phyloP scores from a whole-genome alignment of 225 moss, liverwort and hornwort species.

The Marchantia paleacea region DNA sequence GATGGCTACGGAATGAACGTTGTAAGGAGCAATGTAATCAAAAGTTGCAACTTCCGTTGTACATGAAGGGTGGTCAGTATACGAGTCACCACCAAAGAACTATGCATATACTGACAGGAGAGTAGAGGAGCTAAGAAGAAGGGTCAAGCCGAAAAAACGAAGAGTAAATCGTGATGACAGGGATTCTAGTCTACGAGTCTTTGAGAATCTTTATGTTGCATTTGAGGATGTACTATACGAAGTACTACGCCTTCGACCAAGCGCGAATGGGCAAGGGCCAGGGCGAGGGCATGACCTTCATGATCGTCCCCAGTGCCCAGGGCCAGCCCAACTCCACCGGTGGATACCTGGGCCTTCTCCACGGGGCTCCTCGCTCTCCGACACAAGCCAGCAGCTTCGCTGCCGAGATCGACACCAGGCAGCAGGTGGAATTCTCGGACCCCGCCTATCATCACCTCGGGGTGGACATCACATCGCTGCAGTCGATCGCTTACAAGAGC shows the following conservation, averaged over 20 bases:
- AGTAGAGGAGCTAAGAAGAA: too few relatives aligned
- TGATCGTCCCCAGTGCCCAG: slow-evolving; percentile 12
- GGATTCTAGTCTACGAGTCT: too few relatives aligned
- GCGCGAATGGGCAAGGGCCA: background rate
- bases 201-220: too few relatives aligned
- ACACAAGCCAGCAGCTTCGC: slow-evolving; percentile 27
- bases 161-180: too few relatives aligned
- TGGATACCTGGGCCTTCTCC: slow-evolving; percentile 27
- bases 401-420: slow-evolving; percentile 40
- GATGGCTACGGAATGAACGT: too few relatives aligned
- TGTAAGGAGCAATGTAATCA: too few relatives aligned
- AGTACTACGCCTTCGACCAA: background rate
- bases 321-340: slow-evolving; percentile 1
- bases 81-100: too few relatives aligned
- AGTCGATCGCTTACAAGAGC: slow-evolving; percentile 8
- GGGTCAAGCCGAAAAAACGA: too few relatives aligned
- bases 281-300: slow-evolving; percentile 44
- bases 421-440: slow-evolving; percentile 11
- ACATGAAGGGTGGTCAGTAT: too few relatives aligned
- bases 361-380: background rate
- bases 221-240: too few relatives aligned
- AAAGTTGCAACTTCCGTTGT: too few relatives aligned
- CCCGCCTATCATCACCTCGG: slow-evolving; percentile 19
- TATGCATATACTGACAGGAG: too few relatives aligned
- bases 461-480: slow-evolving; percentile 14